These are phyloP conservation scores for Trichoderma sp. DNA, from an alignment of 2,329 filamentous ascomycete species.

Conservation along the genomic window DNA sequence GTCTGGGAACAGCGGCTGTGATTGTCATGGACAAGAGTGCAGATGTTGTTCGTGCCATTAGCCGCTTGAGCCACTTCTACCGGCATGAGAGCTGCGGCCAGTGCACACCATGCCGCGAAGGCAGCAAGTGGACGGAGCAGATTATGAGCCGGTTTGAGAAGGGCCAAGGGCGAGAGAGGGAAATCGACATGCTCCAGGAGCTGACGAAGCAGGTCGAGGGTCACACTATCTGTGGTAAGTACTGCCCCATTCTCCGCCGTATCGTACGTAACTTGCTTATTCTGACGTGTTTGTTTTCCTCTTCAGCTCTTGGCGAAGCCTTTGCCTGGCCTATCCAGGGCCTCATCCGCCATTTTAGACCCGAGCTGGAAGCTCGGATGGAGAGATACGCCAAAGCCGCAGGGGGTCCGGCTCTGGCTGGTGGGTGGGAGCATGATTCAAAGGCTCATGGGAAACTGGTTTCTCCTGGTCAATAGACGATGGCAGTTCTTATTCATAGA, in stretches of 20 bases:
- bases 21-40: constrained; percentile 99
- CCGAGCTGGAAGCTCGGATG: constrained; percentile 91
- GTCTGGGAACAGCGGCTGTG: constrained; percentile 94
- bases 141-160: constrained; percentile 97
- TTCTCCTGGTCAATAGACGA: constrained; percentile 79
- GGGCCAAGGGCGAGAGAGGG: constrained; percentile 81
- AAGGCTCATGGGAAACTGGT: constrained; percentile 79
- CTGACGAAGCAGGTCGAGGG: constrained; percentile 99
- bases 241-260: background rate
- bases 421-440: constrained; percentile 81
- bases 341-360: constrained; percentile 96
- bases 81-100: constrained; percentile 98
- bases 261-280: background rate
- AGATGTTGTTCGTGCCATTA: constrained; percentile 92
- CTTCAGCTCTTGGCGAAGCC: constrained; percentile 82
- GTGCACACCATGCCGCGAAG: constrained; percentile 99
- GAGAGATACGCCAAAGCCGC: constrained; percentile 72
- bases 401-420: constrained; percentile 76
- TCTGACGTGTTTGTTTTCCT: constrained; percentile 32
- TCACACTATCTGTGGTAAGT: constrained; percentile 93
- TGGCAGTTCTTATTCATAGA: constrained; percentile 18
- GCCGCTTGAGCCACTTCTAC: constrained; percentile 93
- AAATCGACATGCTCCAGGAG: constrained; percentile 99
- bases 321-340: constrained; percentile 99
- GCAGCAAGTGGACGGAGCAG: constrained; percentile 98